Conservation (phyloP, 805 yeast genomes). For the Hermanozyma aechmeae region DNA sequence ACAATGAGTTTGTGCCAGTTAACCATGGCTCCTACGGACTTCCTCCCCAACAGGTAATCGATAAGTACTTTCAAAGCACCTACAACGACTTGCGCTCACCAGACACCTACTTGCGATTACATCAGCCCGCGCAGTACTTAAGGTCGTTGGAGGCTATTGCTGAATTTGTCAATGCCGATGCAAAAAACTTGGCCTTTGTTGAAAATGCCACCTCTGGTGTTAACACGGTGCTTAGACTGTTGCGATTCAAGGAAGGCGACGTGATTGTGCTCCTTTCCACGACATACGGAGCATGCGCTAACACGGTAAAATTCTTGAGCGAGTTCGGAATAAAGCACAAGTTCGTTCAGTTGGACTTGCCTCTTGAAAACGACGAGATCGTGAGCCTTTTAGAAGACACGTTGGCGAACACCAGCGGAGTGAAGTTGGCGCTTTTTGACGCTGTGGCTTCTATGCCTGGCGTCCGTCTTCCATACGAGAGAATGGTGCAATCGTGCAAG, state of each 20-base stretch:
- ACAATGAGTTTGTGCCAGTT: conserved; percentile 31
- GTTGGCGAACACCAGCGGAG: conserved; percentile 11
- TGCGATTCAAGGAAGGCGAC: conserved; percentile 43
- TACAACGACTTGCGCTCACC: conserved; percentile 29
- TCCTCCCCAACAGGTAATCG: conserved; percentile 37
- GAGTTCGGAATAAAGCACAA: no score
- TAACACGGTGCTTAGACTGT: conserved; percentile 47
- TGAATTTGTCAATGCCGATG: conserved; percentile 36
- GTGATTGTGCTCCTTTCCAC: conserved; percentile 40
- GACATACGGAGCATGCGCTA: conserved; percentile 45
- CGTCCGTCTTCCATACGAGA: conserved; percentile 44
- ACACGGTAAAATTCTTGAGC: conserved; percentile 39
- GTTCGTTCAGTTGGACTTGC: no score
- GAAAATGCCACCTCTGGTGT: conserved; percentile 55
- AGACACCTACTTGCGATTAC: conserved; percentile 31
- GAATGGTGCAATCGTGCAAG: conserved; percentile 35
- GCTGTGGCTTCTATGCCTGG: conserved; percentile 61
- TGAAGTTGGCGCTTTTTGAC: conserved; percentile 43
- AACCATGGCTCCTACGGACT: conserved; percentile 64
- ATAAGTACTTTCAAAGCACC: conserved; percentile 3
- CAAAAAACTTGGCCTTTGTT: conserved; percentile 41
- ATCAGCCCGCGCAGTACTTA: conserved; percentile 17
- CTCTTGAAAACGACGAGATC: conserved; percentile 15
- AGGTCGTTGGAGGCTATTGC: conserved; percentile 29
- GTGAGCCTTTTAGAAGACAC: conserved; percentile 14